A percentile compares a stretch with the other conserved stretches of the same genome.
phyloP scores from a whole-genome alignment of 179 eudicot genomes.

The Kewa caespitosa region DNA sequence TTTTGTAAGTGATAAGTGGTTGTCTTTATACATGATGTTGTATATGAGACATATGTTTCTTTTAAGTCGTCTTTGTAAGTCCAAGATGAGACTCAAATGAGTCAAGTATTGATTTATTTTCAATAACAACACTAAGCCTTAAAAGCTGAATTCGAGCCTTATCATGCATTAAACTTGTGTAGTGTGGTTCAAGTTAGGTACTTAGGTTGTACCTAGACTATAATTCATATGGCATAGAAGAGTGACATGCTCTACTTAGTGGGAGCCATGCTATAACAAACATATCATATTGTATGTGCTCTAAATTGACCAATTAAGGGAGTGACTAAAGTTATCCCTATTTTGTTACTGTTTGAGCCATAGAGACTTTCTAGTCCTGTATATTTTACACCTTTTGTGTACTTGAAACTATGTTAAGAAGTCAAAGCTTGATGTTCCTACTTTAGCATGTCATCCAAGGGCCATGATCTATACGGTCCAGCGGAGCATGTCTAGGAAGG shows the following conservation, averaged over 20 bases:
- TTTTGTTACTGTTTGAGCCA: background rate
- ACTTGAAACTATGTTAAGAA: background rate
- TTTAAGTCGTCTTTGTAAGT: background rate
- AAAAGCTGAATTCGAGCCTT: background rate
- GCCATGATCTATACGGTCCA: background rate
- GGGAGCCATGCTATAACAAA: background rate
- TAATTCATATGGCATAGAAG: background rate
- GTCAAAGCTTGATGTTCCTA: background rate
- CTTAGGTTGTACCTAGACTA: background rate
- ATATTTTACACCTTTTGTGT: background rate
- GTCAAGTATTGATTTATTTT: background rate
- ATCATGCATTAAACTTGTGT: background rate
- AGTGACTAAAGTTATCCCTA: background rate
- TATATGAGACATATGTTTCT: background rate
- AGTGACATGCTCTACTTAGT: background rate
- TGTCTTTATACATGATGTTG: background rate
- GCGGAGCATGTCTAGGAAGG: background rate
- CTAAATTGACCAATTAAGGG: background rate
- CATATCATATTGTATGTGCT: background rate
- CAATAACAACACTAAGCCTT: background rate
- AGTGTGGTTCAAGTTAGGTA: background rate
- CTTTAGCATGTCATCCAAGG: background rate
- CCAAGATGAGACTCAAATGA: background rate
- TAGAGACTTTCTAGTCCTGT: background rate
- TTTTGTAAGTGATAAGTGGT: background rate